Percentiles rank a stretch among this genome's conserved stretches.
These are phyloP conservation scores for Saccharomycopsis sp. DNA, from an alignment of 805 yeast genomes.

Conservation along the genomic window DNA sequence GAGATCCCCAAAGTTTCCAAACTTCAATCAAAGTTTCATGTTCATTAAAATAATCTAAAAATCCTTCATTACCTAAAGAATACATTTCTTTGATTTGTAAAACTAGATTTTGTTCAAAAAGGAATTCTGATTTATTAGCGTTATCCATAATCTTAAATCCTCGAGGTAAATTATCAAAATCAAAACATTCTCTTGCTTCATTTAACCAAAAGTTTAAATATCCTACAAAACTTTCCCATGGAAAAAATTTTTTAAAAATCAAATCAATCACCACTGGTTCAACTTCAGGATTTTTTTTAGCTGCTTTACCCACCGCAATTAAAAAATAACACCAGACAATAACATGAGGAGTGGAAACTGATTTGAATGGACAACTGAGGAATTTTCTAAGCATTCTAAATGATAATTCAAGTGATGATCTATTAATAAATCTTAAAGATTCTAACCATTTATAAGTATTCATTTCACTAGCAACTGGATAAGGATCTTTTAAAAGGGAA, in stretches of 20 bases:
- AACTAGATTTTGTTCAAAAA: slow-evolving; percentile 15
- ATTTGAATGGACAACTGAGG: slow-evolving; percentile 53
- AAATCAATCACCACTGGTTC: slow-evolving; percentile 35
- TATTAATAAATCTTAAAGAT: slow-evolving; percentile 44
- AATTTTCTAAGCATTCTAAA: slow-evolving; percentile 58
- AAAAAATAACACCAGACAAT: slow-evolving; percentile 71
- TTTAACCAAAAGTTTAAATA: slow-evolving; percentile 40
- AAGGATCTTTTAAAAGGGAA: slow-evolving; percentile 16
- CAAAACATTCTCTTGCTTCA: slow-evolving; percentile 18
- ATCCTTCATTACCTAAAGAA: slow-evolving; percentile 25
- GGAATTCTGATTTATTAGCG: slow-evolving; percentile 10
- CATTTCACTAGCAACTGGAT: slow-evolving; percentile 23
- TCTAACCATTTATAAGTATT: slow-evolving; percentile 42
- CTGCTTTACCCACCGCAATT: slow-evolving; percentile 49
- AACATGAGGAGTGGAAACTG: slow-evolving; percentile 61
- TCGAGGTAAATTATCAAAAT: slow-evolving; percentile 15
- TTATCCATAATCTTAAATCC: slow-evolving; percentile 16
- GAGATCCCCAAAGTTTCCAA: slow-evolving; percentile 79
- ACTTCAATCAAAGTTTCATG: slow-evolving; percentile 63
- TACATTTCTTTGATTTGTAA: slow-evolving; percentile 21
- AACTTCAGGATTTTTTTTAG: slow-evolving; percentile 34
- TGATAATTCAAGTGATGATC: slow-evolving; percentile 58
- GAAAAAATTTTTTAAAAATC: slow-evolving; percentile 46
- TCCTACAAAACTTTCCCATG: slow-evolving; percentile 57
- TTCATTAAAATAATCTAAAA: slow-evolving; percentile 40